phyloP scores from a whole-genome alignment of 108 stramenopile species.

The Parietichytrium sp. region DNA sequence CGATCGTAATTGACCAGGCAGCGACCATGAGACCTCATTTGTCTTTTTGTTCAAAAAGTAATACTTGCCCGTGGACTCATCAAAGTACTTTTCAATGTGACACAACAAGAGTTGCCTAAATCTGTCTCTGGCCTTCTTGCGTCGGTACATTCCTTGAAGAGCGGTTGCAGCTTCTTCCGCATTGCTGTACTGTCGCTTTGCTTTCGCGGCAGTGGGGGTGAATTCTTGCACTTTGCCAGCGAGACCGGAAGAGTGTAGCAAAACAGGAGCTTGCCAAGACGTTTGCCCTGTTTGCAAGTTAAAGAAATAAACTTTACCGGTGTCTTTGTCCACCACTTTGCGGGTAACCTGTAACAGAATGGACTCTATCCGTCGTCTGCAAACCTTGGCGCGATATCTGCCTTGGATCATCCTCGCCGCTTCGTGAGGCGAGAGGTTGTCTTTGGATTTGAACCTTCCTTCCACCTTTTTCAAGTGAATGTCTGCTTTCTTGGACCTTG shows the following conservation, averaged over 20 bases:
- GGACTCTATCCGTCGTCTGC: neutral
- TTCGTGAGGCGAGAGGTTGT: neutral
- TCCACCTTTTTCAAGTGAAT: neutral
- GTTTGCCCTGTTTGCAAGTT: neutral
- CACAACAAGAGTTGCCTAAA: neutral
- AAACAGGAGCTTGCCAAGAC: neutral
- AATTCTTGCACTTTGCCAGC: neutral
- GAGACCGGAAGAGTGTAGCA: neutral
- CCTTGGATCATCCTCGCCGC: conserved; percentile 31
- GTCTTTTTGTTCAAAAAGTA: neutral
- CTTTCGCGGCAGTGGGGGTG: neutral
- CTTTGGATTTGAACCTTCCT: neutral
- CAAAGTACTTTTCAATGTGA: neutral
- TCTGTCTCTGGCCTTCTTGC: neutral
- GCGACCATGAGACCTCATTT: neutral
- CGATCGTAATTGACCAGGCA: neutral
- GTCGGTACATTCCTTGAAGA: neutral
- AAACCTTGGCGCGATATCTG: neutral
- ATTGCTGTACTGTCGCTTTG: neutral
- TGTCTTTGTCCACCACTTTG: neutral
- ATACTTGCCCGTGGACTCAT: no score
- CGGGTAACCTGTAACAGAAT: neutral
- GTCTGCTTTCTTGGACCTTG: neutral
- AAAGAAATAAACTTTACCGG: neutral
- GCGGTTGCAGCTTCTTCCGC: neutral